Percentiles rank a stretch among this genome's conserved stretches.
Conservation (phyloP, 1,284 basidiomycete genomes). For the Ustilago bromivora region DNA sequence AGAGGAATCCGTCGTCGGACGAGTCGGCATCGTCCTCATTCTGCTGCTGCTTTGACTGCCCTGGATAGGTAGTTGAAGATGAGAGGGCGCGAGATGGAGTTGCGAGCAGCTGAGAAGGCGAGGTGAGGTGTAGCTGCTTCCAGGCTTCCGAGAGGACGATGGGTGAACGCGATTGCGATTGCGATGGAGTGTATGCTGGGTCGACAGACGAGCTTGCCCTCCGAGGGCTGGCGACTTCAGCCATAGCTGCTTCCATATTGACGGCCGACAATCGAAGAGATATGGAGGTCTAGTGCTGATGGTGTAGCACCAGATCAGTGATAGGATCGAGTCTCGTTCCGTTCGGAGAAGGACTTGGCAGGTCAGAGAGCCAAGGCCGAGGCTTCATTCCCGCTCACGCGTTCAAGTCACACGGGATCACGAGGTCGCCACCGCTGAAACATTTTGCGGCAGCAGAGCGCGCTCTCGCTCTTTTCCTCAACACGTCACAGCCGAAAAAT, state of each 20-base stretch:
- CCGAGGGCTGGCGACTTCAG: not conserved
- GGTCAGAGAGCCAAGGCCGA: not conserved
- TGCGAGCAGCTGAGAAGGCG: conserved; percentile 20
- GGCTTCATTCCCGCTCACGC: not conserved
- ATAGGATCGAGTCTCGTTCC: not conserved
- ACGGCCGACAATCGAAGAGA: not conserved
- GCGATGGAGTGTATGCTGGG: conserved; percentile 9
- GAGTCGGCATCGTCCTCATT: conserved; percentile 32
- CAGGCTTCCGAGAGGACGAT: conserved; percentile 44
- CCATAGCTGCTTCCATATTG: conserved; percentile 7
- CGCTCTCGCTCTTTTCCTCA: not conserved
- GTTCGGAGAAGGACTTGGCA: not conserved
- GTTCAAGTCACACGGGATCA: conserved; percentile 10
- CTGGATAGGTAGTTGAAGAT: not conserved
- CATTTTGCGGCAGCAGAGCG: conserved; percentile 7
- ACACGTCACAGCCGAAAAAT: conserved; percentile 9
- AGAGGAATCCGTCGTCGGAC: conserved; percentile 44
- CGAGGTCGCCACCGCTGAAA: too few relatives aligned
- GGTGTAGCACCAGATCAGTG: not conserved
- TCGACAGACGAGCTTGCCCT: conserved; percentile 2
- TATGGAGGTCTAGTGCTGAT: not conserved
- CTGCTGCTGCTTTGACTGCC: not conserved
- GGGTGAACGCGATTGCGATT: conserved; percentile 19
- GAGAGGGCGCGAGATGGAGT: conserved; percentile 10
- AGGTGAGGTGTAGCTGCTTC: conserved; percentile 39